These are phyloP conservation scores for Cinnamomum chago DNA, from an alignment of 164 flowering plant genomes.

Conservation along the genomic window DNA sequence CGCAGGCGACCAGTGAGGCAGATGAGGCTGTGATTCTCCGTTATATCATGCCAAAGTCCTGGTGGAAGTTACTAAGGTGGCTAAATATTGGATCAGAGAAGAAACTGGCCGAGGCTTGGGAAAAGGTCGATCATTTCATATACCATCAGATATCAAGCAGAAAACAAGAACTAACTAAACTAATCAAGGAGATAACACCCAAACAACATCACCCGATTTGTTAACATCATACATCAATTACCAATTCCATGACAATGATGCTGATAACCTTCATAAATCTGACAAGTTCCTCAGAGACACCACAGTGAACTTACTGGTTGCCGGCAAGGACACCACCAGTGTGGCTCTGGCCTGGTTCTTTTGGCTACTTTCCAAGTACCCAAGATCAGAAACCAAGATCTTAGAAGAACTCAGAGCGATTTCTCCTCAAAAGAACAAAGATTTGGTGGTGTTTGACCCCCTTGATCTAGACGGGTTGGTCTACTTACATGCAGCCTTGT, in stretches of 20 bases:
- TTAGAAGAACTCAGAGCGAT: conserved; percentile 20
- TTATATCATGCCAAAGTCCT: conserved; percentile 21
- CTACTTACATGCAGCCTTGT: conserved; percentile 38
- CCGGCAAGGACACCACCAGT: conserved; percentile 33
- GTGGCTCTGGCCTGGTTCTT: conserved; percentile 40
- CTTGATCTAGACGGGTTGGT: conserved; percentile 14
- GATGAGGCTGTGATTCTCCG: conserved; percentile 22
- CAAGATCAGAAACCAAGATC: conserved; percentile 26
- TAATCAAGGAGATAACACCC: neutral
- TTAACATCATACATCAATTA: neutral
- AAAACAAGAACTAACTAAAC: neutral
- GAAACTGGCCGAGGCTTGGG: neutral
- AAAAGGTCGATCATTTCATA: neutral
- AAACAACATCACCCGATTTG: neutral
- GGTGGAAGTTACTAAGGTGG: conserved; percentile 35
- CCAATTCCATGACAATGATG: neutral
- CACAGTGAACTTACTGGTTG: conserved; percentile 22
- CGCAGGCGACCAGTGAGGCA: conserved; percentile 27
- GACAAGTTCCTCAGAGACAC: conserved; percentile 28
- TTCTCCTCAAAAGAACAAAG: neutral
- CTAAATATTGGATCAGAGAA: conserved; percentile 22
- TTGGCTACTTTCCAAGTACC: conserved; percentile 28
- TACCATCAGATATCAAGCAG: neutral
- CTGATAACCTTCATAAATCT: neutral
- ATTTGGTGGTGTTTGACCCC: too few species aligned